A percentile compares a stretch with the other conserved stretches of the same genome.
Evolutionary conservation across 2,329 filamentous ascomycete genomes (phyloP).

Genomic region (Sordariomycetes sp.): DNA sequence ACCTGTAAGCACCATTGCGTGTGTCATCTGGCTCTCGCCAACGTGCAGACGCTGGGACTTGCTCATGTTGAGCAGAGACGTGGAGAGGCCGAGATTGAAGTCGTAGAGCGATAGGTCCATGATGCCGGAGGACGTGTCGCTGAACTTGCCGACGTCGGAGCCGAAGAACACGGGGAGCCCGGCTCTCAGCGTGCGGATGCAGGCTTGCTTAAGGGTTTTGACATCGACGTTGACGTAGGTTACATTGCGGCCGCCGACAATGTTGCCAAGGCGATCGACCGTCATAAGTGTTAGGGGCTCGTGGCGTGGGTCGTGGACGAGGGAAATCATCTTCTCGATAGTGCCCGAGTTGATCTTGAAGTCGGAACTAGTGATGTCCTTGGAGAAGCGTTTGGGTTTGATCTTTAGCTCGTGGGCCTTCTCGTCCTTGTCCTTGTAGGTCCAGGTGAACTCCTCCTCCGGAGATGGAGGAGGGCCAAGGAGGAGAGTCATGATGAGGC

Average conservation of each 20-base stretch:
- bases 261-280: constrained; percentile 71
- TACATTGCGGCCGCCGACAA: constrained; percentile 66
- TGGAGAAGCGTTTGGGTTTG: constrained; percentile 64
- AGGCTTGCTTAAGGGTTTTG: constrained; percentile 59
- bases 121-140: constrained; percentile 56
- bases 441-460: constrained; percentile 66
- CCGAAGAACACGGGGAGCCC: constrained; percentile 84
- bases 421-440: constrained; percentile 62
- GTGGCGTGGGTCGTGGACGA: constrained; percentile 81
- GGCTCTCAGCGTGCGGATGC: constrained; percentile 67
- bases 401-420: constrained; percentile 52
- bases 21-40: constrained; percentile 77
- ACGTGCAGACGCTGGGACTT: constrained; percentile 68
- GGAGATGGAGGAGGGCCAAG: constrained; percentile 70
- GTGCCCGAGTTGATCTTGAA: constrained; percentile 40
- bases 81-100: constrained; percentile 77
- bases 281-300: constrained; percentile 62
- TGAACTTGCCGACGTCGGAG: constrained; percentile 78
- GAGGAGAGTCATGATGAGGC: constrained; percentile 72
- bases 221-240: constrained; percentile 81
- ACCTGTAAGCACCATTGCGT: constrained; percentile 84
- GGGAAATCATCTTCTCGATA: constrained; percentile 64
- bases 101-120: constrained; percentile 74
- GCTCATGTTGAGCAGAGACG: constrained; percentile 60
- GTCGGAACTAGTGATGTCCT: constrained; percentile 54